Evolutionary conservation across 2,329 filamentous ascomycete genomes (phyloP).

Genomic region (Ophiostoma australiae): DNA sequence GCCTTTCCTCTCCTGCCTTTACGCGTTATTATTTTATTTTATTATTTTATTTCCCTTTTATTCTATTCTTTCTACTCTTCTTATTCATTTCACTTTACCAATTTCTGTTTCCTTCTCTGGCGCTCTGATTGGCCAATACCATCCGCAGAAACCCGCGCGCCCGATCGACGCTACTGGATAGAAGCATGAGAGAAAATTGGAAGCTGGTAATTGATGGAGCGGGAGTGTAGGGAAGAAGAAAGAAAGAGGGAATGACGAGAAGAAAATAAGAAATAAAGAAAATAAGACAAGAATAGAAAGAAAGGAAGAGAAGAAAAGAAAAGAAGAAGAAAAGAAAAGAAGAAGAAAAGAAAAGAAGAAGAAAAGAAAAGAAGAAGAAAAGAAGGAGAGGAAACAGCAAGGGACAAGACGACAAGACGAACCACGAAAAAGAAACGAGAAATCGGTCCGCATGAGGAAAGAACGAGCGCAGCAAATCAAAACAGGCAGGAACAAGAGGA

Average conservation of each 20-base stretch:
- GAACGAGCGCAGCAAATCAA: not conserved
- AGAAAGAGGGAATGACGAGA: not conserved
- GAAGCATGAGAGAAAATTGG: conserved; percentile 3
- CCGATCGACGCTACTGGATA: conserved; percentile 24
- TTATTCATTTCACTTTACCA: not conserved
- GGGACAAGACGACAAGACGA: not conserved
- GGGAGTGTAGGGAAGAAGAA: not conserved
- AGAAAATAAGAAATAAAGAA: not conserved
- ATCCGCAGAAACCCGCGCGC: conserved; percentile 21
- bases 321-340: not conserved
- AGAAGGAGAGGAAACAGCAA: not conserved
- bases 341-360: not conserved
- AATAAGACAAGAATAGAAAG: not conserved
- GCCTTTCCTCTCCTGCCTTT: not conserved
- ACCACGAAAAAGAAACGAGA: not conserved
- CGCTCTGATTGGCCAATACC: conserved; percentile 19
- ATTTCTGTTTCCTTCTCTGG: conserved; percentile 1
- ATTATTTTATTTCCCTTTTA: not conserved
- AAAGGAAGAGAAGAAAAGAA: not conserved
- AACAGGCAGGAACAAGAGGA: not conserved
- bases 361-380: not conserved
- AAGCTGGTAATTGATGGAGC: not conserved
- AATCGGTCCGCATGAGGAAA: conserved; percentile 6
- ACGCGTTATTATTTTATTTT: not conserved
- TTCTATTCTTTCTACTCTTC: not conserved